A percentile compares a stretch with the other conserved stretches of the same genome.
phyloP scores from a whole-genome alignment of 1,284 basidiomycete species.

The Apiotrichum brassicae region DNA sequence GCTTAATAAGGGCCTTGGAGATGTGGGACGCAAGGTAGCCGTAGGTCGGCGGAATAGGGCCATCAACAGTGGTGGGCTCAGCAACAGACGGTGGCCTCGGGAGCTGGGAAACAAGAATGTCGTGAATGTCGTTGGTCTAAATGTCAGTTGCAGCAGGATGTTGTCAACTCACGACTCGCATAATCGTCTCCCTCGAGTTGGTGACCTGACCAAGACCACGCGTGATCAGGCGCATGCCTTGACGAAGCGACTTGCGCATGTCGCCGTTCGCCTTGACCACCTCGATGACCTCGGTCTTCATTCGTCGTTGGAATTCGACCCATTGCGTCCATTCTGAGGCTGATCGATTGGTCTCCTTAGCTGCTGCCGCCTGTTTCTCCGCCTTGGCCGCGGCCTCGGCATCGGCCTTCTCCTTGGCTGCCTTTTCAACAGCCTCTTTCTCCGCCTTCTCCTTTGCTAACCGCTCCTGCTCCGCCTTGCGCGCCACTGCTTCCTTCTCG shows the following conservation, averaged over 20 bases:
- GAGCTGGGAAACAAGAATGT: constrained; percentile 49
- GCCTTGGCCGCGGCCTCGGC: constrained; percentile 13
- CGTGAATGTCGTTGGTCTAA: constrained; percentile 62
- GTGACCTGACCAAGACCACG: constrained; percentile 89
- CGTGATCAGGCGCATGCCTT: constrained; percentile 73
- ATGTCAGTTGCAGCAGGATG: constrained; percentile 4
- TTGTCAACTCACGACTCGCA: constrained; percentile 52
- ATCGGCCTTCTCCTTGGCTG: constrained; percentile 12
- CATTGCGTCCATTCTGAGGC: constrained; percentile 64
- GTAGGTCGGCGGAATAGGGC: constrained; percentile 49
- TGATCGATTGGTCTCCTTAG: constrained; percentile 28
- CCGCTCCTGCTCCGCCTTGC: constrained; percentile 24
- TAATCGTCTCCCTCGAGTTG: constrained; percentile 64
- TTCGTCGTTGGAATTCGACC: constrained; percentile 56
- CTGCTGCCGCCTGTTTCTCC: constrained; percentile 13
- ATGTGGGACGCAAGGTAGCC: constrained; percentile 76
- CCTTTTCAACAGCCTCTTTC: constrained; percentile 16
- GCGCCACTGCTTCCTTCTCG: constrained; percentile 22
- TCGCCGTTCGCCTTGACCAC: constrained; percentile 61
- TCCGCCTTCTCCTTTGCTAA: constrained; percentile 19
- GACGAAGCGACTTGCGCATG: constrained; percentile 49
- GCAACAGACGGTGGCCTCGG: constrained; percentile 45
- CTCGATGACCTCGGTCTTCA: constrained; percentile 71
- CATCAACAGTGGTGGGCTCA: constrained; percentile 43
- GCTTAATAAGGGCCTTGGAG: constrained; percentile 78